Evolutionary conservation across 1,284 basidiomycete genomes (phyloP).

Genomic region (Kalmanozyma brasiliensis): DNA sequence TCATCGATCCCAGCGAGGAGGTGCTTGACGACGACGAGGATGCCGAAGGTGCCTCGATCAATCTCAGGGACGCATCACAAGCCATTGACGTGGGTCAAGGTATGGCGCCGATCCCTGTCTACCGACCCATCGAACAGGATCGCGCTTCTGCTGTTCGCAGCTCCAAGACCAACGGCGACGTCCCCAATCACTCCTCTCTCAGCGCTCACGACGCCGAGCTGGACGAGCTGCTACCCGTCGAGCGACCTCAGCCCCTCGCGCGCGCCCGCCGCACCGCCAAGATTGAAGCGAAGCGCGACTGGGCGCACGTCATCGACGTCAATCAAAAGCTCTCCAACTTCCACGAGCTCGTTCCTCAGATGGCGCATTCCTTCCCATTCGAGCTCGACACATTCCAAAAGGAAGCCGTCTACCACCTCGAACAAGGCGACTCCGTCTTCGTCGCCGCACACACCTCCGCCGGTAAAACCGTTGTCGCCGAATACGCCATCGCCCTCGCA

Average conservation of each 20-base stretch:
- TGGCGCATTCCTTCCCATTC: constrained; percentile 85
- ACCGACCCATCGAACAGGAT: constrained; percentile 35
- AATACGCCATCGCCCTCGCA: constrained; percentile 96
- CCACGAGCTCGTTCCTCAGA: constrained; percentile 84
- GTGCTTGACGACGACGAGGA: constrained; percentile 69
- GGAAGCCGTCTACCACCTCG: constrained; percentile 96
- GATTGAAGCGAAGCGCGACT: constrained; percentile 79
- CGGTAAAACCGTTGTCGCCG: constrained; percentile 99
- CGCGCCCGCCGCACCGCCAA: constrained; percentile 30
- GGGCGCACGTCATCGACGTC: constrained; percentile 97
- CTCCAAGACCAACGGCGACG: constrained; percentile 18
- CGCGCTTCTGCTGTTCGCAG: constrained; percentile 13
- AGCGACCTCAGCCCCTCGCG: constrained; percentile 48
- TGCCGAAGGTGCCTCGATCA: constrained; percentile 4
- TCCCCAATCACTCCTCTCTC: neutral
- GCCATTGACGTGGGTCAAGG: constrained; percentile 31
- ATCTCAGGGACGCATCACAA: constrained; percentile 42
- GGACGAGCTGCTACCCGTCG: constrained; percentile 63
- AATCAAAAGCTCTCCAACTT: constrained; percentile 90
- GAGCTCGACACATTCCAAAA: constrained; percentile 92
- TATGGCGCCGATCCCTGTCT: constrained; percentile 47
- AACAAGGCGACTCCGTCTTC: constrained; percentile 97
- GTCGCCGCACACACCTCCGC: constrained; percentile 99
- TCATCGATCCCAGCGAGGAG: constrained; percentile 62
- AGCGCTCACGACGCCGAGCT: constrained; percentile 56